Evolutionary conservation across 2,329 filamentous ascomycete genomes (phyloP).

Genomic region (Colletotrichum cuscutae): DNA sequence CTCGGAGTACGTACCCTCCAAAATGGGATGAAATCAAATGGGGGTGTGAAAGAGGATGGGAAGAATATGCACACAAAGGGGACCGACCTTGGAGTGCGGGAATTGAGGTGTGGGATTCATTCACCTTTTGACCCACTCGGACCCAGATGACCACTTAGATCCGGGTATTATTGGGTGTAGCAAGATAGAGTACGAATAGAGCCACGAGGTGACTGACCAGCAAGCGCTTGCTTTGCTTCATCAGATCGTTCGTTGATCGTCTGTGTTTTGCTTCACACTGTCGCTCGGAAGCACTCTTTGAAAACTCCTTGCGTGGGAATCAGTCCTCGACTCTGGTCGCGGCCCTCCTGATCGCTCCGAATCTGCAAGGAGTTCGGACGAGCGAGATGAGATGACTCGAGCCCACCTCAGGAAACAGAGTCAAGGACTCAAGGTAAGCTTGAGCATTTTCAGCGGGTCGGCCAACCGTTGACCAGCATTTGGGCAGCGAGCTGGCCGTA

Average conservation of each 20-base stretch:
- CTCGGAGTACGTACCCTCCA: conserved; percentile 9
- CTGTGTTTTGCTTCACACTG: conserved; percentile 1
- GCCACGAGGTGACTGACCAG: background rate
- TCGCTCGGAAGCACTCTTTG: background rate
- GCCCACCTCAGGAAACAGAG: conserved; percentile 7
- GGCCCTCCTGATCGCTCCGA: background rate
- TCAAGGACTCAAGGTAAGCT: conserved; percentile 17
- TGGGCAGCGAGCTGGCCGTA: conserved; percentile 1
- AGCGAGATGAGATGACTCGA: conserved; percentile 33
- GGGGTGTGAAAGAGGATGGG: conserved; percentile 6
- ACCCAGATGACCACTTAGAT: conserved; percentile 2
- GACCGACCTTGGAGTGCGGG: conserved; percentile 10
- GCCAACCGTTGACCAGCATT: background rate
- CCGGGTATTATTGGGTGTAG: background rate
- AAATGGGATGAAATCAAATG: conserved; percentile 12
- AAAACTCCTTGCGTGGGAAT: background rate
- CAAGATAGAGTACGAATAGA: background rate
- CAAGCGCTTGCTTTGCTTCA: conserved; percentile 3
- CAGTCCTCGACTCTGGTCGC: background rate
- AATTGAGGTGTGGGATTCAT: conserved; percentile 8
- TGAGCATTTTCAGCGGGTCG: conserved; percentile 18
- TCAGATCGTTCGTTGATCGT: conserved; percentile 7
- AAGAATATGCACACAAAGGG: conserved; percentile 28
- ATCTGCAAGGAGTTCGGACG: conserved; percentile 31
- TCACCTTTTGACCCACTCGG: conserved; percentile 5